A percentile compares a stretch with the other conserved stretches of the same genome.
phyloP scores from a whole-genome alignment of 768 basidiomycete genomes.

The Pilatotrama ljubarskyi region DNA sequence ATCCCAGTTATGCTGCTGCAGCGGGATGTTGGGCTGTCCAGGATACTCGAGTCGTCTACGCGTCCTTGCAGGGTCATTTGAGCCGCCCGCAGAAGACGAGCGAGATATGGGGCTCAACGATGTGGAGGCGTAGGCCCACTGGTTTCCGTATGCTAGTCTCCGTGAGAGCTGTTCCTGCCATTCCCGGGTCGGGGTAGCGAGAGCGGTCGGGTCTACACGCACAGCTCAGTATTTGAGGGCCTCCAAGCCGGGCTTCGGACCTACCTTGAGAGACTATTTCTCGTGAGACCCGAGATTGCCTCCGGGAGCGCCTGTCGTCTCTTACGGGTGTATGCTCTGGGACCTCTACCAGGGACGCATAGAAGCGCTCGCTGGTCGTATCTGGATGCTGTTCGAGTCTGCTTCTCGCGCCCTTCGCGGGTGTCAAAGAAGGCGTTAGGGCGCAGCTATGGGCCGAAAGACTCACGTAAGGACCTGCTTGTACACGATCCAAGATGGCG shows the following conservation, averaged over 20 bases:
- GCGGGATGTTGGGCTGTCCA: not conserved
- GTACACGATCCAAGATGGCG: constrained; percentile 75
- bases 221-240: not conserved
- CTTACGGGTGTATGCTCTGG: constrained; percentile 11
- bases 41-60: constrained; percentile 16
- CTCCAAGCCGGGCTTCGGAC: not conserved
- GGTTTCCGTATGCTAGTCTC: constrained; percentile 37
- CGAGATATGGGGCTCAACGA: constrained; percentile 15
- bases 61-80: constrained; percentile 10
- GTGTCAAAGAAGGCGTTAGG: not conserved
- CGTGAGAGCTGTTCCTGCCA: constrained; percentile 77
- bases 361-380: constrained; percentile 23
- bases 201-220: constrained; percentile 20
- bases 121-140: constrained; percentile 4
- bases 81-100: constrained; percentile 9
- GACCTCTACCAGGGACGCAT: constrained; percentile 36
- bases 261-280: constrained; percentile 64
- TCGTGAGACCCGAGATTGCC: constrained; percentile 75
- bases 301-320: constrained; percentile 44
- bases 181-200: constrained; percentile 58
- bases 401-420: constrained; percentile 65
- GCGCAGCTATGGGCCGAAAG: not conserved
- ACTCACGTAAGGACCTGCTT: constrained; percentile 76
- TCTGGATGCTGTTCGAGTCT: constrained; percentile 34
- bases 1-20: constrained; percentile 7